Evolutionary conservation across 306 rosid species (phyloP).

Genomic region (Rosa chinensis): DNA sequence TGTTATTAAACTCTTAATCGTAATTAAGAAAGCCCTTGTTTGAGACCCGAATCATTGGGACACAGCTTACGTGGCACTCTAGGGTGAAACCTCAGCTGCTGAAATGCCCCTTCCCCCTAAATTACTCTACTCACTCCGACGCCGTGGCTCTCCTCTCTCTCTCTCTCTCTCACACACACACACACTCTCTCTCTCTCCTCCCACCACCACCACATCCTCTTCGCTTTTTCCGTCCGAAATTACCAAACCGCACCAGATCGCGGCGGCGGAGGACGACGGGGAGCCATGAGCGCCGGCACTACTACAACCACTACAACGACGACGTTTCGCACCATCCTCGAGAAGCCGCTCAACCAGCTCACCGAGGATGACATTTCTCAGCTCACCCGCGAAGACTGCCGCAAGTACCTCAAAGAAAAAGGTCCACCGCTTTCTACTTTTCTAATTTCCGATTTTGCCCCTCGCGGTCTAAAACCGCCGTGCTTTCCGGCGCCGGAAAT

Average conservation of each 20-base stretch:
- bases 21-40: background rate
- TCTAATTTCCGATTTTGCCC: slow-evolving; percentile 32
- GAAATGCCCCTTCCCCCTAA: slow-evolving; percentile 37
- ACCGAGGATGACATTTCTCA: slow-evolving; percentile 99
- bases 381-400: slow-evolving; percentile 98
- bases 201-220: background rate
- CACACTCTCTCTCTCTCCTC: background rate
- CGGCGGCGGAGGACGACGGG: background rate
- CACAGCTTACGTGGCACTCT: slow-evolving; percentile 79
- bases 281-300: slow-evolving; percentile 56
- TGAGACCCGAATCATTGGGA: slow-evolving; percentile 54
- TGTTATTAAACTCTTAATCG: no score
- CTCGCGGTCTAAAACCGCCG: slow-evolving; percentile 22
- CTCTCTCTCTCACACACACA: slow-evolving; percentile 15
- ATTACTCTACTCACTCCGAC: slow-evolving; percentile 8
- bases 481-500: slow-evolving; percentile 53
- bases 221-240: slow-evolving; percentile 4
- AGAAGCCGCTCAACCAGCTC: slow-evolving; percentile 84
- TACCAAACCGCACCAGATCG: slow-evolving; percentile 23
- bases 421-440: slow-evolving; percentile 36
- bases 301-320: slow-evolving; percentile 23
- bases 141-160: slow-evolving; percentile 14
- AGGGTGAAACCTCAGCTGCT: slow-evolving; percentile 75
- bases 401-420: slow-evolving; percentile 92
- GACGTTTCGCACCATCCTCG: slow-evolving; percentile 76